Percentiles rank a stretch among this genome's conserved stretches.
phyloP scores from a whole-genome alignment of 208 protist species.

The Strigomonas galati region DNA sequence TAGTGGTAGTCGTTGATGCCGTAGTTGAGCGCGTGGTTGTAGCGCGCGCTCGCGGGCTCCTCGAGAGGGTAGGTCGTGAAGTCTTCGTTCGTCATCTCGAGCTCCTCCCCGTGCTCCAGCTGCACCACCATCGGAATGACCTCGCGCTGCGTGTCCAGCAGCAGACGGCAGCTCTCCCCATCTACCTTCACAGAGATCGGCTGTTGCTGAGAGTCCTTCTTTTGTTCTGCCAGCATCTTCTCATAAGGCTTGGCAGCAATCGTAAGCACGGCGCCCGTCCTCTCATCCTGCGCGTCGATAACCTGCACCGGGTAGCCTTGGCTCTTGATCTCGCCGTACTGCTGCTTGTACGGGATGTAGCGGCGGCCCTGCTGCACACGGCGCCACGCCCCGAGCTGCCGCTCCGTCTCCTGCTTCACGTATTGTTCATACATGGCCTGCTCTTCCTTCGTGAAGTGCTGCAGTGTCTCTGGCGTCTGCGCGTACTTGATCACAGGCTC shows the following conservation, averaged over 20 bases:
- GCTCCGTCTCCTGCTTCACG: constrained; percentile 51
- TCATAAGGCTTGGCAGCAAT: constrained; percentile 42
- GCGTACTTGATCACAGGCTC: constrained; percentile 69
- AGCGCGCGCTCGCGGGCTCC: constrained; percentile 32
- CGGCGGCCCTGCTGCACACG: constrained; percentile 46
- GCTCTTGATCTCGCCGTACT: constrained; percentile 67
- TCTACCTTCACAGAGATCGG: constrained; percentile 34
- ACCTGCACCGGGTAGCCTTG: constrained; percentile 47
- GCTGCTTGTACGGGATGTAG: constrained; percentile 57
- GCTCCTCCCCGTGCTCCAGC: constrained; percentile 65
- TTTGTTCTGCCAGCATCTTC: background rate
- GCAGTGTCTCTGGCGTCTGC: constrained; percentile 61
- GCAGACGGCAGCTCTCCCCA: constrained; percentile 37
- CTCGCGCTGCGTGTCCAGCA: constrained; percentile 34
- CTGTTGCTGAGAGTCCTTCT: background rate
- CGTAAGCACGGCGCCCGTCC: constrained; percentile 57
- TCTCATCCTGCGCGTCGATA: constrained; percentile 55
- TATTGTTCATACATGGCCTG: constrained; percentile 80
- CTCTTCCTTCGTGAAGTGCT: constrained; percentile 74
- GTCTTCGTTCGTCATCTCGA: constrained; percentile 65
- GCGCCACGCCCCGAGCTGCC: constrained; percentile 59
- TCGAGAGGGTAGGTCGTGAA: constrained; percentile 68
- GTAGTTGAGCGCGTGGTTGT: constrained; percentile 81
- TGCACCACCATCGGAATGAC: constrained; percentile 59
- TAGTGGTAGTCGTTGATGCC: constrained; percentile 76